These are phyloP conservation scores for Pestalotiopsis sp. DNA, from an alignment of 2,329 filamentous ascomycete species.

Conservation along the genomic window DNA sequence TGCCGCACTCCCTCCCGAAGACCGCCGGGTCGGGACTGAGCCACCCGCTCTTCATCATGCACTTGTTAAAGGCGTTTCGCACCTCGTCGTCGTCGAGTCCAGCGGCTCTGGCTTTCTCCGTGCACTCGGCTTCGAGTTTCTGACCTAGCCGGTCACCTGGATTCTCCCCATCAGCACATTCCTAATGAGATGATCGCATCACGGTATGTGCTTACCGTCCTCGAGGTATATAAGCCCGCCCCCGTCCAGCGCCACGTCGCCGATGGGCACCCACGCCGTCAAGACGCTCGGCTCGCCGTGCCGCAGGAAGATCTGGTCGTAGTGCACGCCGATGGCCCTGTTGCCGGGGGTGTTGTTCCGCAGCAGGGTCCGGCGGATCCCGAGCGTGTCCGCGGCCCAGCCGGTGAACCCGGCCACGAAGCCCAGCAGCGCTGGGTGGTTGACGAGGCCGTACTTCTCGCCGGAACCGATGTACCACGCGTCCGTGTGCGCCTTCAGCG, in stretches of 20 bases:
- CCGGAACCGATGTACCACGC: background rate
- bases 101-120: background rate
- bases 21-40: background rate
- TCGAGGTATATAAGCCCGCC: background rate
- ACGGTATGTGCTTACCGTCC: background rate
- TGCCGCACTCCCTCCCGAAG: background rate
- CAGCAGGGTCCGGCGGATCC: background rate
- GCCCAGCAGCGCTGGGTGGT: background rate
- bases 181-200: too few species aligned
- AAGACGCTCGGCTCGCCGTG: background rate
- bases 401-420: background rate
- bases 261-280: background rate
- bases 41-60: background rate
- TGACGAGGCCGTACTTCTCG: background rate
- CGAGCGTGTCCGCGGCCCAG: background rate
- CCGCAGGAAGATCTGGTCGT: background rate
- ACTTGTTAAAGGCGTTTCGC: background rate
- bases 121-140: background rate
- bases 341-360: background rate
- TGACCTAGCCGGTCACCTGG: background rate
- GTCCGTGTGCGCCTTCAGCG: background rate
- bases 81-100: background rate
- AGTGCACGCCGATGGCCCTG: background rate
- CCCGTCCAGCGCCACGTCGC: background rate
- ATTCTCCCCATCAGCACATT: background rate